Conservation (phyloP, 768 basidiomycete species). For the Tylopilus intermedius region DNA sequence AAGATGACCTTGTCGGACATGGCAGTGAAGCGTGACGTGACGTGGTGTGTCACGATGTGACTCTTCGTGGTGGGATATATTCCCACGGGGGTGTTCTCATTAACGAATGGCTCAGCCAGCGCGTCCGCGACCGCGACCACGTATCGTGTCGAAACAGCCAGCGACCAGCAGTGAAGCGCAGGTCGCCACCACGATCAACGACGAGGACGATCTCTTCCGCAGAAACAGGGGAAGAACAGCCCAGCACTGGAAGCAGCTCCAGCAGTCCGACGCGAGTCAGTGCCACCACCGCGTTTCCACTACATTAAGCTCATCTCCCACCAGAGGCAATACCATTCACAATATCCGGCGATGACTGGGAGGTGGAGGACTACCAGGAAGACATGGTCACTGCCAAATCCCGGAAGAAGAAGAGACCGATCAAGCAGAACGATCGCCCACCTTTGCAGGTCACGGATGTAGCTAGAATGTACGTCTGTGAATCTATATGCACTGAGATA, state of each 20-base stretch:
- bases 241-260: constrained; percentile 56
- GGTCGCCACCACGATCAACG: constrained; percentile 28
- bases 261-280: constrained; percentile 54
- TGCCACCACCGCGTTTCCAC: background rate
- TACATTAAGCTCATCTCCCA: constrained; percentile 3
- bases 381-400: constrained; percentile 31
- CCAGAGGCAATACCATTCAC: constrained; percentile 23
- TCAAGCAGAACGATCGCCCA: constrained; percentile 29
- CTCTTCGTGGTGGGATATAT: background rate
- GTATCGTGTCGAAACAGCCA: constrained; percentile 32
- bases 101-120: constrained; percentile 24
- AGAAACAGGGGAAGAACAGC: constrained; percentile 56
- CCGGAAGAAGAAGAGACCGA: constrained; percentile 36
- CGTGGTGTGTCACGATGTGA: constrained; percentile 14
- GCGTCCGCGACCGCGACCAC: constrained; percentile 51
- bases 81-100: constrained; percentile 26
- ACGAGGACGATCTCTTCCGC: constrained; percentile 68
- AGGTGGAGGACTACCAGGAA: constrained; percentile 10
- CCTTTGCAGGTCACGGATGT: constrained; percentile 42
- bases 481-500: background rate
- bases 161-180: constrained; percentile 3
- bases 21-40: constrained; percentile 22
- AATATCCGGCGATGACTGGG: constrained; percentile 22
- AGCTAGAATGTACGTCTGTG: constrained; percentile 37
- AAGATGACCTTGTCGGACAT: constrained; percentile 34